A percentile compares a stretch with the other conserved stretches of the same genome.
These are phyloP conservation scores for Moricandia moricandioides DNA, from an alignment of 345 rosid genomes.

Conservation along the genomic window DNA sequence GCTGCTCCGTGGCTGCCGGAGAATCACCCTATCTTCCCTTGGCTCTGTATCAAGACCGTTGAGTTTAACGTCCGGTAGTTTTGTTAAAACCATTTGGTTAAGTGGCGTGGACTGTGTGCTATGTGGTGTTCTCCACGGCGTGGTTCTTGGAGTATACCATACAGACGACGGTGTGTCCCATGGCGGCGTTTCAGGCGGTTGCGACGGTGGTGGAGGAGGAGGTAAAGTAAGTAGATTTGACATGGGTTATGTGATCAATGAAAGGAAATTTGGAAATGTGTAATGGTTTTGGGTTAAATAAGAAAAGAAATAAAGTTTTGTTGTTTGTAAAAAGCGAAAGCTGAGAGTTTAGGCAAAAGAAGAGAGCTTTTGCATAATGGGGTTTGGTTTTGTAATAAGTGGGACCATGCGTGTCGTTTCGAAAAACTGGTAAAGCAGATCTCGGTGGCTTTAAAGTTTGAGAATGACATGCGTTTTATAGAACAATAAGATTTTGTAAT, in stretches of 20 bases:
- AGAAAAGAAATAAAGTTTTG: constrained; percentile 19
- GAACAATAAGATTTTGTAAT: not conserved
- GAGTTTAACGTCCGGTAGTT: constrained; percentile 32
- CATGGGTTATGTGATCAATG: constrained; percentile 41
- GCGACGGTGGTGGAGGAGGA: constrained; percentile 28
- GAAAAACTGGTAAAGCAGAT: constrained; percentile 44
- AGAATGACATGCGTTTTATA: constrained; percentile 32
- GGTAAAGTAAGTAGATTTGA: constrained; percentile 39
- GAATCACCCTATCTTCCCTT: constrained; percentile 31
- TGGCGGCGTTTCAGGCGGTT: constrained; percentile 35
- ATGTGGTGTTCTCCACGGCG: constrained; percentile 39
- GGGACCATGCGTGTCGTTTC: constrained; percentile 56
- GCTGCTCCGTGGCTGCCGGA: constrained; percentile 44
- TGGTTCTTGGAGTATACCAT: constrained; percentile 42
- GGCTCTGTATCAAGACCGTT: constrained; percentile 30
- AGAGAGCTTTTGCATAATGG: constrained; percentile 33
- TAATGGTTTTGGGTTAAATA: constrained; percentile 33
- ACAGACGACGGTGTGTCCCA: constrained; percentile 39
- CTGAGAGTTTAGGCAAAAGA: constrained; percentile 33
- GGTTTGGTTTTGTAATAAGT: constrained; percentile 39
- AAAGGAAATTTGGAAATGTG: constrained; percentile 31
- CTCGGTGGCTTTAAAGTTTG: constrained; percentile 46
- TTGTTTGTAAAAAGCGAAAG: constrained; percentile 34
- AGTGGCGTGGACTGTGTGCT: constrained; percentile 36
- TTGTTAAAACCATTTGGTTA: constrained; percentile 43